Base-by-base conservation (phyloP, 345 rosid species). In the Zanthoxylum bungeanum region DNA sequence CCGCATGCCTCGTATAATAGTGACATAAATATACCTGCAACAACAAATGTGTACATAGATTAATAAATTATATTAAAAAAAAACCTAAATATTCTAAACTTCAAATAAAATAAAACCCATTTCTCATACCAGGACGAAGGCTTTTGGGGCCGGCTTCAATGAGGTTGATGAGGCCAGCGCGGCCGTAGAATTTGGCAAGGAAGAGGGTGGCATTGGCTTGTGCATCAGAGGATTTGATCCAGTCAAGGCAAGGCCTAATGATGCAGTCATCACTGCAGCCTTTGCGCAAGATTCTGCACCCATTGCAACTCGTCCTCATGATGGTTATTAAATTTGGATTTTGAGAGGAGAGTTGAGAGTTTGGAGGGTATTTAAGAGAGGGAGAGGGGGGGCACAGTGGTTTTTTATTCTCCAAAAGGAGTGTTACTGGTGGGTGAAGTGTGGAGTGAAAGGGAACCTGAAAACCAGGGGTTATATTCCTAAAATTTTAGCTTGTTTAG, bases 151-250 rank as follows among this genome's bases (percentile, higher is more conserved):
- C 93, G 14, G 89, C 80, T 67, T 85, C 86, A 52, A 89, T 80
- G 76, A 86, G 93, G 71, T 89, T 89, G 75, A 87, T 66, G 60
- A 89, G 89, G 46, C 91, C 93, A 5, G 93, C 91, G 28, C 93
- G 93, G 64, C 93, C 93, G 9, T 86, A 88, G 69, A 86, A 88
- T 76, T 88, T 88, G 70, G 93, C 91, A 10, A 87, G 91, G 75
- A 89, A 89, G 39, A 89, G 87, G 36, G 93, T 89, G 5, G 93
- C 93, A 73, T 85, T 85, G 69, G 91, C 89, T 61, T 89, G 93
- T 6, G 93, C 82, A 24, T 87, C 93, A 12, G 93, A 73, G 36
- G 78, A 77, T 67, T 73, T 77, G 84, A 89, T 89, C 93, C 93
- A 89, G 16, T 86, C 88, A 47, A 89, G 83, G 42, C 93, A 89